Evolutionary conservation across 192 early-diverging fungal genomes (phyloP), one percentile per base, ranked within the genome.

Genomic region (Backusella tuberculispora): DNA sequence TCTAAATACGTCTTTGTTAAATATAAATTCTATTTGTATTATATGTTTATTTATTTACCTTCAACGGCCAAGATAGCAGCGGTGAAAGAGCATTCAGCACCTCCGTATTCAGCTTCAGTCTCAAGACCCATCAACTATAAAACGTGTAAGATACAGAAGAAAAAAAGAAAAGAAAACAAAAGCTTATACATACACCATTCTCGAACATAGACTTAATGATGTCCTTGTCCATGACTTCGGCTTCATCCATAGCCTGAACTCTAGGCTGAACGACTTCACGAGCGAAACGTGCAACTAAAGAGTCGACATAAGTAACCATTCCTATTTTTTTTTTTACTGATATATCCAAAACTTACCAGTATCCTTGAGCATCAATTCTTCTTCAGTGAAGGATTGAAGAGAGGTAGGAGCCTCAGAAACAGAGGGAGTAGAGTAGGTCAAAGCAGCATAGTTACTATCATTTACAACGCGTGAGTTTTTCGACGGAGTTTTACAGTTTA

Each of bases 111-210:
- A 21, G 83, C 69, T 0, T 90, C 85, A 2, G 94, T 94, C 81
- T 99, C 97, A 75, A 99, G 88, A 50, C 94, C 96, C 97, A 99
- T 99, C 48, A 98, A 84, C 80, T 88, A 77, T 24, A 56, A 43
- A 19, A 38, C 12, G 19, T 21, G 50, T 56, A 19, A 56, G 50
- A 4, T 21, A 56, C n/a, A 24, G 50, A 56, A 17, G 19, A 37
- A 64, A 64, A 64, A 64, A 64, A 19, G 17, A 65, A 37, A 65
- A 65, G 13, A 65, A 40, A 9, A 1, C 45, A 19, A 19, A 70
- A 40, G 7, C 29, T 26, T 43, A 56, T n/a, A 82, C 88, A 60
- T 88, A 92, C 91, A 68, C 95, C 96, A 74, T 92, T 86, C 29
- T 97, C 94, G 70, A 98, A 98, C 68, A 96, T 85, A n/a, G 90